Conservation (phyloP, 805 yeast genomes). For the Vanderwaltozyma verrucispora region DNA sequence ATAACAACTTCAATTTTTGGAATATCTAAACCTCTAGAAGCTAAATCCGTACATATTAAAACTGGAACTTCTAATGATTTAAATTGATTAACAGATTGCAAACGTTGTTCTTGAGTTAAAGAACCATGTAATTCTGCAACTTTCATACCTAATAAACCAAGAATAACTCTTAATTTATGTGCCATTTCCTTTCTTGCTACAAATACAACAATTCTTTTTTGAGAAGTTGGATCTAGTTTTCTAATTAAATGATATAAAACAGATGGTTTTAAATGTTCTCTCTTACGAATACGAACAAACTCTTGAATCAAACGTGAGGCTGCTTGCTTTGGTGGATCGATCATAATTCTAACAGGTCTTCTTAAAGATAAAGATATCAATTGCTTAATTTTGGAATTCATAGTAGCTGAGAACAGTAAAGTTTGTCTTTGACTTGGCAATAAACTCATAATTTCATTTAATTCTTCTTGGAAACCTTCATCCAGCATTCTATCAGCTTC, state of each 20-base stretch:
- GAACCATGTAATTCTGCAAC: slow-evolving; percentile 80
- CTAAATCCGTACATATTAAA: slow-evolving; percentile 91
- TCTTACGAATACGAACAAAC: slow-evolving; percentile 87
- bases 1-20: slow-evolving; percentile 94
- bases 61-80: slow-evolving; percentile 77
- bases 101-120: slow-evolving; percentile 85
- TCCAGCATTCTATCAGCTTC: slow-evolving; percentile 99
- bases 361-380: slow-evolving; percentile 79
- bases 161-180: slow-evolving; percentile 66
- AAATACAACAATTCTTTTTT: slow-evolving; percentile 75
- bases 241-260: slow-evolving; percentile 62
- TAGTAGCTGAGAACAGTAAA: slow-evolving; percentile 90
- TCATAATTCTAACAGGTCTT: slow-evolving; percentile 90
- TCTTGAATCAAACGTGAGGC: slow-evolving; percentile 88
- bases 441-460: slow-evolving; percentile 78
- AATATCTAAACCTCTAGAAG: slow-evolving; percentile 98
- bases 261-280: slow-evolving; percentile 78
- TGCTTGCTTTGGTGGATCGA: slow-evolving; percentile 92
- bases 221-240: slow-evolving; percentile 50
- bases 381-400: slow-evolving; percentile 87
- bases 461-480: slow-evolving; percentile 95
- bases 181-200: slow-evolving; percentile 89
- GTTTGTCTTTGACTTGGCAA: slow-evolving; percentile 92
- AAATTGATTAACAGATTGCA: slow-evolving; percentile 71
- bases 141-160: slow-evolving; percentile 66